Base-by-base conservation (phyloP, 2,329 filamentous ascomycete species). In the Xylariomycetidae sp. region DNA sequence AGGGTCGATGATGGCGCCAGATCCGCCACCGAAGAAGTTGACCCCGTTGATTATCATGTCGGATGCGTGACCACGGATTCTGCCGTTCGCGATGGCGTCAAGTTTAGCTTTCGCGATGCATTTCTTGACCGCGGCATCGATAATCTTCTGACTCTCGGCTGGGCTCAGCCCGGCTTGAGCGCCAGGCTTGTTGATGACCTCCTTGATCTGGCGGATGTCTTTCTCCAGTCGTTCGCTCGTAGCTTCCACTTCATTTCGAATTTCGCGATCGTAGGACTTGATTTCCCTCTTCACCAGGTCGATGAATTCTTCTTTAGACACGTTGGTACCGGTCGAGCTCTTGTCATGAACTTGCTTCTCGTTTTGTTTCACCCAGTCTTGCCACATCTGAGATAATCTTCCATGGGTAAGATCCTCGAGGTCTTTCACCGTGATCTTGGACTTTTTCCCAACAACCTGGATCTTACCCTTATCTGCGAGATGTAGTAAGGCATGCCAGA, bases 11-110 rank as follows among this genome's bases (percentile, higher is more conserved):
- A 69, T 48, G 1, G 86, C 85, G 5, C 86, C 87, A 13, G 79
- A 62, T 4, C 77, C 77, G 2, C 61, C 50, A 3, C 74, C 72
- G 48, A 95, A 83, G 62, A 81, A 88, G 63, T 96, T 95, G 59
- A 88, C 64, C 35, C 74, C 71, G 33, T 70, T 63, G 35, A 59
- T 59, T 16, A 80, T 60, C 16, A 67, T 54, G 1, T 53, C 48
- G 27, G 65, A 59, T 52, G 63, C 67, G 43, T 68, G 56, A 22
- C 57, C 52, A 18, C 63, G 61, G 32, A 77, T 71, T 32, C 65
- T 60, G 34, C 66, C 66, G 17, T 62, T 58, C 16, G 69, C 65
- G 22, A 72, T 48, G 3, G 66, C 66, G 30, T 68, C 62, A 3
- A 78, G 59, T 34, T 69, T 67, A 14, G 62, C 58, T 22, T 69